Evolutionary conservation across 805 yeast genomes (phyloP).

Genomic region (Kazachstania taianensis): DNA sequence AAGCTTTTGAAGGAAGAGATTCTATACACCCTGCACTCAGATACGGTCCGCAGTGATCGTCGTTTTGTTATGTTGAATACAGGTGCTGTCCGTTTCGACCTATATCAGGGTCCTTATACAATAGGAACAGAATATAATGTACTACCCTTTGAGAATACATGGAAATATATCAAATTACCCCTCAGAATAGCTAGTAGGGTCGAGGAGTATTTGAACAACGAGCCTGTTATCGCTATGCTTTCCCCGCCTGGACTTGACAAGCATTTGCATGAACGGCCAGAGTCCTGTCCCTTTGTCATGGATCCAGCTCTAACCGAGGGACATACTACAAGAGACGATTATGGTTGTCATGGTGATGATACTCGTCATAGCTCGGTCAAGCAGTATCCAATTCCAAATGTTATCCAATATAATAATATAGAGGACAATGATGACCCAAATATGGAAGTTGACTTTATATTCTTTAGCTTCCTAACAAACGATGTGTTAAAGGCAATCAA

Average conservation of each 20-base stretch:
- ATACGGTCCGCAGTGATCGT: too few relatives aligned
- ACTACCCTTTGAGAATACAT: slow-evolving; percentile 73
- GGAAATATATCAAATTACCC: slow-evolving; percentile 62
- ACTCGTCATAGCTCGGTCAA: slow-evolving; percentile 52
- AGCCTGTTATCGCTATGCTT: slow-evolving; percentile 17
- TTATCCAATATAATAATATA: slow-evolving; percentile 40
- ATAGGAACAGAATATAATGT: slow-evolving; percentile 70
- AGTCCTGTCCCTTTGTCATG: slow-evolving; percentile 18
- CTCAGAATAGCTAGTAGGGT: slow-evolving; percentile 44
- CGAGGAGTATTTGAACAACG: slow-evolving; percentile 46
- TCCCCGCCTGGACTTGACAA: slow-evolving; percentile 10
- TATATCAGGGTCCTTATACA: slow-evolving; percentile 77
- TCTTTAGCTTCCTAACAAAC: slow-evolving; percentile 50
- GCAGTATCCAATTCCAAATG: slow-evolving; percentile 65
- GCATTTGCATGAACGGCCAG: neutral
- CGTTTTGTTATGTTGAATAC: slow-evolving; percentile 67
- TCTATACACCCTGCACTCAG: slow-evolving; percentile 30
- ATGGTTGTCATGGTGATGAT: slow-evolving; percentile 84
- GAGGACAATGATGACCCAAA: slow-evolving; percentile 9
- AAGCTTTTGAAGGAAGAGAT: slow-evolving; percentile 48
- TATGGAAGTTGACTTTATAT: slow-evolving; percentile 53
- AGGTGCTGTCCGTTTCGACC: slow-evolving; percentile 80
- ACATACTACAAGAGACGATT: slow-evolving; percentile 73
- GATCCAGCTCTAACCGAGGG: slow-evolving; percentile 44
- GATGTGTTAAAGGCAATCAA: slow-evolving; percentile 39